Conservation (phyloP, 1,284 basidiomycete species). For the Tylopilus sp. region DNA sequence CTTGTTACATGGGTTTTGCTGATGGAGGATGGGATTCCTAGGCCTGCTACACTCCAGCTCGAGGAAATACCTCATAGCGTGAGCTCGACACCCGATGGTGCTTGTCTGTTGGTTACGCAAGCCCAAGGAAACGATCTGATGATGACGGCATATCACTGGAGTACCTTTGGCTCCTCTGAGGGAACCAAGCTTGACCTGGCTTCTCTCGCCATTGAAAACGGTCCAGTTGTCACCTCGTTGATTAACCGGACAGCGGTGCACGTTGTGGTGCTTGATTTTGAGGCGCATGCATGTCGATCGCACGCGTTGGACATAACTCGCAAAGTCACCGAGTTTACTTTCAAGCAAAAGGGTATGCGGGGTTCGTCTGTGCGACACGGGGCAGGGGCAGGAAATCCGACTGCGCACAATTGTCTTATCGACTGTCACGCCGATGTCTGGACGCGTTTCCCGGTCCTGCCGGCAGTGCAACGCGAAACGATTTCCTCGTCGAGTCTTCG, state of each 20-base stretch:
- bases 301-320: slow-evolving; percentile 62
- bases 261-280: slow-evolving; percentile 51
- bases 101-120: slow-evolving; percentile 55
- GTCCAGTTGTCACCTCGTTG: slow-evolving; percentile 55
- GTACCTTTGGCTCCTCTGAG: slow-evolving; percentile 32
- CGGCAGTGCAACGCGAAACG: slow-evolving; percentile 62
- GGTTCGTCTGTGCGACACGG: slow-evolving; percentile 30
- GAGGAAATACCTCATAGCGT: slow-evolving; percentile 27
- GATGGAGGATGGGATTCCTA: slow-evolving; percentile 3
- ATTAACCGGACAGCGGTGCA: slow-evolving; percentile 55
- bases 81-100: slow-evolving; percentile 61
- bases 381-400: neutral
- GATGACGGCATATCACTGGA: slow-evolving; percentile 35
- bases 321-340: slow-evolving; percentile 60
- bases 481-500: slow-evolving; percentile 49
- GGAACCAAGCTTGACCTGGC: slow-evolving; percentile 30
- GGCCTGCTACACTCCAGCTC: slow-evolving; percentile 35
- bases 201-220: neutral
- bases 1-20: neutral
- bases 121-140: slow-evolving; percentile 35
- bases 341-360: slow-evolving; percentile 51
- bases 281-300: slow-evolving; percentile 48
- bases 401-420: slow-evolving; percentile 60
- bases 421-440: slow-evolving; percentile 72
- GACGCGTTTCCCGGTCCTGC: slow-evolving; percentile 70